Evolutionary conservation across 495 filamentous ascomycete genomes (phyloP), one percentile per base, ranked within the genome.

Genomic region (Melanomma pulvis-pyrius): DNA sequence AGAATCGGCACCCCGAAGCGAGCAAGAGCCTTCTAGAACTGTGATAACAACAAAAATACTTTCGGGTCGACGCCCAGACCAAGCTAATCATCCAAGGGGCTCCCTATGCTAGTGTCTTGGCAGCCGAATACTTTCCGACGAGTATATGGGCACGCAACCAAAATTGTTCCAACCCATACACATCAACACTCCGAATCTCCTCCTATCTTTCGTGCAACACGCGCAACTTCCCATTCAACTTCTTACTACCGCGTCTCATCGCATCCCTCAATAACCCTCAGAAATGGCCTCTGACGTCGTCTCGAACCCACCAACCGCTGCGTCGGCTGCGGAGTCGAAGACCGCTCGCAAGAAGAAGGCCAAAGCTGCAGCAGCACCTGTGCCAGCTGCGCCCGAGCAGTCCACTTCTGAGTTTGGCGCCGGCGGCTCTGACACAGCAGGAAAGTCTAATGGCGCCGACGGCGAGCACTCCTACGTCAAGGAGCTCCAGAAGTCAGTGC

Each of bases 401-500:
- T 12, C 67, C 19, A 36, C 61, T n/a, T 72, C 75, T 54, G 64
- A 71, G 25, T 48, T 68, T 12, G 61, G 69, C 28, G 50, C 67
- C 7, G 54, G 50, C 17, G 47, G 61, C 28, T 66, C 67, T 25
- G 71, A 68, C 36, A 61, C 71, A 19, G 66, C 67, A 28, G 70
- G 64, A 46, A 75, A 76, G 55, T 75, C 68, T 30, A 83, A 82
- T 70, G 84, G 82, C 67, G 79, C 65, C 19, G 79, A 89, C 52
- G 85, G 83, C 51, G 92, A 96, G 71, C 90, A 82, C 71, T 80
- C 83, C 6, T 90, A 93, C 74, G 81, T 96, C 68, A 91, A 88
- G 74, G 93, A 97, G 71, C 81, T 96, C 21, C 84, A 92, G 67
- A 96, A 93, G 92, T 96, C 76, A 72, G 88, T 80, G 55, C 61